phyloP scores from a whole-genome alignment of 345 rosid genomes.

The Carallia pectinifolia region DNA sequence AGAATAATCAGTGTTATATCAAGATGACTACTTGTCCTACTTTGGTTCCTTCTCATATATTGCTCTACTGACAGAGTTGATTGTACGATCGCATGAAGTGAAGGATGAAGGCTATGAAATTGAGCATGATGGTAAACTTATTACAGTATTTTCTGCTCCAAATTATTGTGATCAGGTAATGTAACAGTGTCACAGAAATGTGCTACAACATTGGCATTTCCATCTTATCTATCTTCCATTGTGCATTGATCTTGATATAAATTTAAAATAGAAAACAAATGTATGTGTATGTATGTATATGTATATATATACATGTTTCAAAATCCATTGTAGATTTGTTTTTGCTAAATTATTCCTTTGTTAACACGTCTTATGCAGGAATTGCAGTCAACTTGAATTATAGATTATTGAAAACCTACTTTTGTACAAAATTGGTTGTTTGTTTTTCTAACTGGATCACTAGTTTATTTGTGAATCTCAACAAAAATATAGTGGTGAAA shows the following conservation, averaged over 20 bases:
- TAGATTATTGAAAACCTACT: too few relatives aligned
- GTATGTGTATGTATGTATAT: too few relatives aligned
- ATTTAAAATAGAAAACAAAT: neutral
- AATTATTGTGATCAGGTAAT: slow-evolving; percentile 98
- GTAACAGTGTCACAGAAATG: neutral
- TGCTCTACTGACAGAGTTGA: slow-evolving; percentile 51
- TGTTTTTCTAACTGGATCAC: too few relatives aligned
- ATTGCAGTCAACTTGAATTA: too few relatives aligned
- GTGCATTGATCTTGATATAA: neutral
- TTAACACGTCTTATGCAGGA: too few relatives aligned
- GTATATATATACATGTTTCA: too few relatives aligned
- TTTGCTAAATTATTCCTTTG: neutral
- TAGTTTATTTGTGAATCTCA: too few relatives aligned
- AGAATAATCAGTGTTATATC: neutral
- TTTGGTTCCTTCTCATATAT: slow-evolving; percentile 16
- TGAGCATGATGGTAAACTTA: slow-evolving; percentile 97
- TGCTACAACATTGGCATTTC: neutral
- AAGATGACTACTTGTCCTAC: slow-evolving; percentile 9
- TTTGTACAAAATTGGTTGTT: too few relatives aligned
- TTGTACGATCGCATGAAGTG: slow-evolving; percentile 90
- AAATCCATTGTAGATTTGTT: neutral
- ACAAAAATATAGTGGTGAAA: too few relatives aligned
- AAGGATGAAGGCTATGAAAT: slow-evolving; percentile 97
- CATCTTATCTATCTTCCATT: neutral
- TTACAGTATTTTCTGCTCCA: slow-evolving; percentile 97